A percentile compares a stretch with the other conserved stretches of the same genome.
Evolutionary conservation across 805 yeast species (phyloP).

Genomic region (Torulaspora indica): DNA sequence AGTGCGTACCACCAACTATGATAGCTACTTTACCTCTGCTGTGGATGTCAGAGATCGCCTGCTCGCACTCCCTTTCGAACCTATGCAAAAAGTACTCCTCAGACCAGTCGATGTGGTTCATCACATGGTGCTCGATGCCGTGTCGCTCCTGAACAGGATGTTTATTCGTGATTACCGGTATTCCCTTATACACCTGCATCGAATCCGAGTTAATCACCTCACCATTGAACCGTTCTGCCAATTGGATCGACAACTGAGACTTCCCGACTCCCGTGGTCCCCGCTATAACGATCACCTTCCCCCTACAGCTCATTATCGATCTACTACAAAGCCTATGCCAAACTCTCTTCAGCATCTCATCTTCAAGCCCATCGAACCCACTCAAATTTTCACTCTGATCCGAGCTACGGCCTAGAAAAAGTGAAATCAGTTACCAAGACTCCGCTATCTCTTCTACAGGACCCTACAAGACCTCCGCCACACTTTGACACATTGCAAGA

Average conservation of each 20-base stretch:
- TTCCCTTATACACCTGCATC: conserved; percentile 83
- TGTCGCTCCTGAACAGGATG: conserved; percentile 77
- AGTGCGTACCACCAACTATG: conserved; percentile 93
- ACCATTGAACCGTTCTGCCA: conserved; percentile 74
- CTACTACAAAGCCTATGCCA: conserved; percentile 1
- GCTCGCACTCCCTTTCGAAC: conserved; percentile 67
- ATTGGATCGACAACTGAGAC: conserved; percentile 61
- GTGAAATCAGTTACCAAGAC: too few species aligned
- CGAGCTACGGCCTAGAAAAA: too few species aligned
- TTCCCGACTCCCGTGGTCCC: conserved; percentile 98
- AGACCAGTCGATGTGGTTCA: conserved; percentile 77
- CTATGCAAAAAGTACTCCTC: conserved; percentile 78
- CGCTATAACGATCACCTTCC: conserved; percentile 57
- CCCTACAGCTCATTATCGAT: conserved; percentile 8
- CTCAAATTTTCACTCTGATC: too few species aligned
- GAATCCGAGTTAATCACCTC: conserved; percentile 95
- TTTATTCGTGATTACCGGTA: conserved; percentile 81
- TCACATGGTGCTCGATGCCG: conserved; percentile 78
- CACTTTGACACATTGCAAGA: too few species aligned
- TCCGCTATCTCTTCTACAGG: too few species aligned
- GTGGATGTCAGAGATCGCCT: conserved; percentile 59
- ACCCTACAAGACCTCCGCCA: too few species aligned
- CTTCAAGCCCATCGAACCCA: neutral
- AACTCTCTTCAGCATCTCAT: conserved; percentile 9
- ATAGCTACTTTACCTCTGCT: conserved; percentile 71